Percentiles rank a stretch among this genome's conserved stretches.
phyloP scores from a whole-genome alignment of 257 asterid species.

The Plectranthus barbatus region DNA sequence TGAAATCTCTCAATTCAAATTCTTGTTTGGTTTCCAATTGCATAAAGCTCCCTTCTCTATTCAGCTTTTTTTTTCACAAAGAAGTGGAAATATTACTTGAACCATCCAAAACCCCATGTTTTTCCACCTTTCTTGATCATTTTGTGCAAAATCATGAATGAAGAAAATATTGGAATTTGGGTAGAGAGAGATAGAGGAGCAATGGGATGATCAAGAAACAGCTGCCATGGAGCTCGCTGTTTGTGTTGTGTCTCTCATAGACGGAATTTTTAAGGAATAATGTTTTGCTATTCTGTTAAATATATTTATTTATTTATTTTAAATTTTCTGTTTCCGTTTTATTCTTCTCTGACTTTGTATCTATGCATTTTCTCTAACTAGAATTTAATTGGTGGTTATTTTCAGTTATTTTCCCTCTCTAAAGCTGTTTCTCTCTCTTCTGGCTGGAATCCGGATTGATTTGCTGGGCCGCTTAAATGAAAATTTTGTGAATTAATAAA shows the following conservation, averaged over 20 bases:
- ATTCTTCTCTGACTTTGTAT: background rate
- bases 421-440: background rate
- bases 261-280: conserved; percentile 33
- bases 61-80: background rate
- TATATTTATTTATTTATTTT: background rate
- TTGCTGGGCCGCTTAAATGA: too few species aligned
- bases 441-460: too few species aligned
- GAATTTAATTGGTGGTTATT: background rate
- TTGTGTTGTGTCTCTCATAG: conserved; percentile 9
- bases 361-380: background rate
- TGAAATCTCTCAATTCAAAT: conserved; percentile 4
- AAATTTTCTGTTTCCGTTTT: too few species aligned
- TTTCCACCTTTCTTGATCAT: conserved; percentile 20
- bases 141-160: conserved; percentile 5
- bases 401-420: conserved; percentile 12
- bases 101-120: conserved; percentile 2
- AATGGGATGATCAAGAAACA: conserved; percentile 30
- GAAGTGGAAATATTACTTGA: conserved; percentile 7
- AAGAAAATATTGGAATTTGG: conserved; percentile 8
- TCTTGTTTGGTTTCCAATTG: background rate
- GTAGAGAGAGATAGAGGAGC: conserved; percentile 4
- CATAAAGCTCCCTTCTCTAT: conserved; percentile 1
- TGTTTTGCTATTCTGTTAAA: too few species aligned
- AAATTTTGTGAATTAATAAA: too few species aligned
- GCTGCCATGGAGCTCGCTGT: conserved; percentile 23